Base-by-base conservation (phyloP, 179 eudicot genomes). In the Nepenthes alata region DNA sequence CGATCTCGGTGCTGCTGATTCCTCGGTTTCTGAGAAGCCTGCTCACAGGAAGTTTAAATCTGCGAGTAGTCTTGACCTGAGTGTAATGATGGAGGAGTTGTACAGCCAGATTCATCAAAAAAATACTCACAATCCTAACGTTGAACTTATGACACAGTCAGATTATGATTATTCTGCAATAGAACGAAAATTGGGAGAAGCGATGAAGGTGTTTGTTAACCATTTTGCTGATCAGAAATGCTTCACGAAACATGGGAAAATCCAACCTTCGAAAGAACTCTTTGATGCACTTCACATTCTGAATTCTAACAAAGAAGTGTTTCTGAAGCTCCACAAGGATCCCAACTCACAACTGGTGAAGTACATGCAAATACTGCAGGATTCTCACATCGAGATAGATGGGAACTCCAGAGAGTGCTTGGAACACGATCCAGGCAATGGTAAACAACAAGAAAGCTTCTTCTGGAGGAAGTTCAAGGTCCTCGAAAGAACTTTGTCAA, bases 401-500 rank as follows among this genome's bases (percentile, higher is more conserved):
- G 38, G 14, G 11, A 76, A 74, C 62, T 82, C 75, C 50, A 67
- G 9, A 61, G 72, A 66, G 71, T 11, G 57, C 66, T 41, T 47
- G 63, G 68, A 41, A 51, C 63, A 71, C 67, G 58, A 25, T 55
- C 36, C 34, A 7, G 61, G 73, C 63, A 58, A 78, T 74, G 53
- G 56, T 51, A 37, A 67, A 63, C 51, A 67, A 63, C 51, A 64
- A 48, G 64, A 68, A 38, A 67, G 59, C 62, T 83, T 78, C 67
- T 83, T 88, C 60, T 68, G 89, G 80, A 82, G 95, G 65, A 80
- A 69, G 74, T 68, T 79, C 57, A 86, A 77, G 60, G 81, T 87
- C 44, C 74, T 69, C 58, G 88, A 86, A 8, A 76, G 70, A 57
- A 72, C 66, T 58, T 52, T 63, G 14, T 72, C 80, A 1, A 72